Conservation (phyloP, 2,329 filamentous ascomycete species). For the Colletotrichum cordylinicola region DNA sequence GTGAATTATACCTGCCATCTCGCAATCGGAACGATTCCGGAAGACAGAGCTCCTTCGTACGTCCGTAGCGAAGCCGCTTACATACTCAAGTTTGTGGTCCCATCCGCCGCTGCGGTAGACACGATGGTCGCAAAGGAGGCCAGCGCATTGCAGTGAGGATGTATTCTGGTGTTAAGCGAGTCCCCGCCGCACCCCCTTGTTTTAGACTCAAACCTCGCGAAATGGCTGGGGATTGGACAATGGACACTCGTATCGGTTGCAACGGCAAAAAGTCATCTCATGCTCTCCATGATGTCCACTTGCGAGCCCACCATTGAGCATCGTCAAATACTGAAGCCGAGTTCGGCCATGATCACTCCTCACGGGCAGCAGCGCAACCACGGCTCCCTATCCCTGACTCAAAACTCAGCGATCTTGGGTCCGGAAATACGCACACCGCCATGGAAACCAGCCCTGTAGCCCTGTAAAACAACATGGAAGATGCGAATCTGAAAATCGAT, state of each 20-base stretch:
- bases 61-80: background rate
- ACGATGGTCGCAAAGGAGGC: background rate
- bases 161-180: background rate
- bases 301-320: background rate
- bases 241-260: background rate
- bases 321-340: background rate
- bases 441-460: background rate
- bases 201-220: background rate
- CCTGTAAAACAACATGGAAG: background rate
- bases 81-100: background rate
- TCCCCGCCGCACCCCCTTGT: background rate
- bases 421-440: background rate
- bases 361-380: background rate
- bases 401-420: background rate
- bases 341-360: background rate
- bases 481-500: background rate
- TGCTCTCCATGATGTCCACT: background rate
- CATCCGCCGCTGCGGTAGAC: background rate
- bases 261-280: background rate
- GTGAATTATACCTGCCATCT: background rate
- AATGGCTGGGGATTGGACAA: background rate
- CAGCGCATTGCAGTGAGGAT: background rate
- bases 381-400: background rate
- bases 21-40: background rate
- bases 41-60: background rate